phyloP scores from a whole-genome alignment of 768 basidiomycete genomes.

The Panellus pusillus region DNA sequence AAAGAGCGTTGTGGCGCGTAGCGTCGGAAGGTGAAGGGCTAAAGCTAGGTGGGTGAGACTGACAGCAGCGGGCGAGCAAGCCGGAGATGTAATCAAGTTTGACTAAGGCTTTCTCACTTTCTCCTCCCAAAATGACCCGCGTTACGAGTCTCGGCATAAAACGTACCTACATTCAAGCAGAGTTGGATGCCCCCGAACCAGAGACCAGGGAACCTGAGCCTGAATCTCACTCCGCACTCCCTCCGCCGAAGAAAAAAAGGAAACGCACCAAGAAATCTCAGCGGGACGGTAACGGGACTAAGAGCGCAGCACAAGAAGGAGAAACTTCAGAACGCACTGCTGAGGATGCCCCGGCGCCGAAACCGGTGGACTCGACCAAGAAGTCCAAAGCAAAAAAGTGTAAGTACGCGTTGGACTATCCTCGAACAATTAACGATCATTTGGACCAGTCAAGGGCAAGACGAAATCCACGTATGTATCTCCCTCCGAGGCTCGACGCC shows the following conservation, averaged over 20 bases:
- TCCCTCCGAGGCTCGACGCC: conserved; percentile 57
- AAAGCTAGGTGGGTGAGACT: no score
- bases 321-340: conserved; percentile 14
- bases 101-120: no score
- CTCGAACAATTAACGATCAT: conserved; percentile 12
- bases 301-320: conserved; percentile 2
- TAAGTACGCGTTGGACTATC: neutral
- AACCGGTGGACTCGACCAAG: neutral
- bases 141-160: conserved; percentile 75
- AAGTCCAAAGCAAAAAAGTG: conserved; percentile 8
- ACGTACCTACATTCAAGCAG: conserved; percentile 68
- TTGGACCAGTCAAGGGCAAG: conserved; percentile 19
- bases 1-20: no score
- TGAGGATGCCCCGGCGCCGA: conserved; percentile 1
- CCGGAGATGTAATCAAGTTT: no score
- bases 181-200: conserved; percentile 33
- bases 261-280: conserved; percentile 54
- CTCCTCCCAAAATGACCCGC: conserved; percentile 56
- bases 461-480: conserved; percentile 27
- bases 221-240: conserved; percentile 16
- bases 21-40: no score
- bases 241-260: conserved; percentile 56
- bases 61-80: no score
- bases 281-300: conserved; percentile 34
- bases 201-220: conserved; percentile 2